These are phyloP conservation scores for Tillandsia leiboldiana DNA, from an alignment of 176 grass and related monocot genomes.

Conservation along the genomic window DNA sequence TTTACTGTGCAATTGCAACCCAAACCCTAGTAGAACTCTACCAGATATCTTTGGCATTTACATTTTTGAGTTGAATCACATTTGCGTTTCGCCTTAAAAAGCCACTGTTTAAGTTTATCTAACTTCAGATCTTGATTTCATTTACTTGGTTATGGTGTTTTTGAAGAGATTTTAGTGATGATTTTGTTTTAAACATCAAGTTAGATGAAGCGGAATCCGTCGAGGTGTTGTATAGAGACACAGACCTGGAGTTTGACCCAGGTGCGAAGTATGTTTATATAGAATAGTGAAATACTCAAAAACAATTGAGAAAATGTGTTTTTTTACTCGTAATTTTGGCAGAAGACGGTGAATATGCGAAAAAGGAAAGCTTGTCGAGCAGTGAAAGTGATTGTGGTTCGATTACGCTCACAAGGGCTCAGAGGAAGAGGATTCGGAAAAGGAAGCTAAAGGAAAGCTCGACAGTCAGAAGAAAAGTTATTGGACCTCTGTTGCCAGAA, in stretches of 20 bases:
- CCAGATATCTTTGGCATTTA: too few species aligned
- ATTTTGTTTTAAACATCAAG: background rate
- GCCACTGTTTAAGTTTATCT: too few species aligned
- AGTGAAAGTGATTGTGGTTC: constrained; percentile 5
- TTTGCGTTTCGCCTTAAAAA: too few species aligned
- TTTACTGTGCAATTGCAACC: too few species aligned
- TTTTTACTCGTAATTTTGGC: constrained; percentile 2
- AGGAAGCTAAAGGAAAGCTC: constrained; percentile 21
- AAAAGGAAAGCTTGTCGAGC: constrained; percentile 1
- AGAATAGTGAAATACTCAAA: background rate
- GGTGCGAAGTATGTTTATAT: background rate
- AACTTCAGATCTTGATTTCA: background rate
- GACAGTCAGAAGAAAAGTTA: constrained; percentile 6
- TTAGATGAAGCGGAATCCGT: constrained; percentile 3
- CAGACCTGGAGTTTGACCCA: constrained; percentile 1
- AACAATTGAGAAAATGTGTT: too few species aligned
- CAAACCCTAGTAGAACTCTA: too few species aligned
- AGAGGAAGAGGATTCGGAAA: constrained; percentile 23
- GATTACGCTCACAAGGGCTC: constrained; percentile 14
- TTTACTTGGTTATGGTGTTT: background rate
- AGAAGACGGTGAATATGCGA: background rate
- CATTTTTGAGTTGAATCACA: too few species aligned
- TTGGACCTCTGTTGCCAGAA: constrained; percentile 16
- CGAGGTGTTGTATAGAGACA: background rate
- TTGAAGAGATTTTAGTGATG: background rate